Conservation (phyloP, 192 early-diverging fungal species). For the Rhizoclosmatium globosum region DNA sequence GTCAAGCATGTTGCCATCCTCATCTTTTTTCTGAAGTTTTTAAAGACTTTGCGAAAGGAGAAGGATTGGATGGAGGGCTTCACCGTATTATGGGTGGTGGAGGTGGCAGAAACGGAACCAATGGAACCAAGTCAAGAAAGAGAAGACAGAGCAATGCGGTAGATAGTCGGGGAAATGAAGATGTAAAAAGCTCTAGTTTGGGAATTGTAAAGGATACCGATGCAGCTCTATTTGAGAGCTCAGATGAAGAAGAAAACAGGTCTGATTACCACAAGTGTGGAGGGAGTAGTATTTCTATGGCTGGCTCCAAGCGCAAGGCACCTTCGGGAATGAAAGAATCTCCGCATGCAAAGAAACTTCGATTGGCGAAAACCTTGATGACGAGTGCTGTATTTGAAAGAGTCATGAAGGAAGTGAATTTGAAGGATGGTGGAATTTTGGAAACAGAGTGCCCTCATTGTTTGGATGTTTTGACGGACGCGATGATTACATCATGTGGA, state of each 20-base stretch:
- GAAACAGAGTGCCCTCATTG: constrained; percentile 36
- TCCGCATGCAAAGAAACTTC: background rate
- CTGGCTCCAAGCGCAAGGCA: too few relatives aligned
- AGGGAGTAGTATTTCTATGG: too few relatives aligned
- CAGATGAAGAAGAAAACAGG: too few relatives aligned
- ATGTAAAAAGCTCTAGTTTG: too few relatives aligned
- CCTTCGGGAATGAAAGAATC: background rate
- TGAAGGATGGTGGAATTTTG: constrained; percentile 25
- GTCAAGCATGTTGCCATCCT: constrained; percentile 34
- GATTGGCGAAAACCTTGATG: background rate
- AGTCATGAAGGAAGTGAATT: background rate
- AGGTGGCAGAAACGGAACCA: background rate
- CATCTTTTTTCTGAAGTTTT: constrained; percentile 1
- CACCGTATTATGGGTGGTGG: background rate
- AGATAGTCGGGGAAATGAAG: background rate
- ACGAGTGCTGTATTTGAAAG: background rate
- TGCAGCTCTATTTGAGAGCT: too few relatives aligned
- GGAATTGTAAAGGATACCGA: too few relatives aligned
- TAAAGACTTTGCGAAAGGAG: constrained; percentile 2
- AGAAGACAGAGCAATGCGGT: background rate
- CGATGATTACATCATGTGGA: constrained; percentile 38
- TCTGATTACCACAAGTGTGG: too few relatives aligned
- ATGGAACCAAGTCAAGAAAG: background rate
- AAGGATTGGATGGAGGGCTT: background rate
- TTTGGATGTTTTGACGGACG: constrained; percentile 31